A percentile compares a stretch with the other conserved stretches of the same genome.
Evolutionary conservation across 2,329 filamentous ascomycete genomes (phyloP).

Genomic region (Trichoderma sp.): DNA sequence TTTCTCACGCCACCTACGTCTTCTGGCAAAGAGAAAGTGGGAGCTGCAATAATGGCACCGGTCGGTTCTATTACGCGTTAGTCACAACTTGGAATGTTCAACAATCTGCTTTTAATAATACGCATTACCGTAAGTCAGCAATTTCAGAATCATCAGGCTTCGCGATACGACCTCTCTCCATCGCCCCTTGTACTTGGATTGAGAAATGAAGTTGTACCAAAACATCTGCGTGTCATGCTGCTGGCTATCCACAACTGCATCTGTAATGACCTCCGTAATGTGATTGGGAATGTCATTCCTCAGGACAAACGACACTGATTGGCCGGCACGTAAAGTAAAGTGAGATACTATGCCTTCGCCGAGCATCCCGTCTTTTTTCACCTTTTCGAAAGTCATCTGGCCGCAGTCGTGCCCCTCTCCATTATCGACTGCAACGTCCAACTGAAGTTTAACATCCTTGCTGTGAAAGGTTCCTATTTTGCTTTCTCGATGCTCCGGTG

Average conservation of each 20-base stretch:
- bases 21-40: conserved; percentile 77
- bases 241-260: conserved; percentile 58
- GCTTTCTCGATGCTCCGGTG: conserved; percentile 46
- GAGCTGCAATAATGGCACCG: conserved; percentile 73
- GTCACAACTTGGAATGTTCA: too few species aligned
- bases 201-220: conserved; percentile 73
- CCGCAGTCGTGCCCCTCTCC: conserved; percentile 51
- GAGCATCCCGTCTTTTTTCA: conserved; percentile 52
- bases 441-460: conserved; percentile 60
- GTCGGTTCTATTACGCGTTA: conserved; percentile 59
- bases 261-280: conserved; percentile 60
- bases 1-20: conserved; percentile 68
- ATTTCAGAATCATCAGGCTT: conserved; percentile 73
- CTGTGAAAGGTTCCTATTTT: conserved; percentile 66
- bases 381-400: conserved; percentile 56
- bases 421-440: conserved; percentile 67
- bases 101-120: too few species aligned
- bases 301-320: conserved; percentile 69
- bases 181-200: conserved; percentile 69
- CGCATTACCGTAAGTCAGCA: conserved; percentile 66
- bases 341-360: conserved; percentile 65
- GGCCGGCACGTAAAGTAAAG: conserved; percentile 64
- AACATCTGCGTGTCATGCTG: conserved; percentile 71
- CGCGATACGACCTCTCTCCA: conserved; percentile 72
- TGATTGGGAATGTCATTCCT: conserved; percentile 62